Percentiles rank a stretch among this genome's conserved stretches.
Evolutionary conservation across 176 grass and related monocot species (phyloP).

Genomic region (Oryza glumipatula): DNA sequence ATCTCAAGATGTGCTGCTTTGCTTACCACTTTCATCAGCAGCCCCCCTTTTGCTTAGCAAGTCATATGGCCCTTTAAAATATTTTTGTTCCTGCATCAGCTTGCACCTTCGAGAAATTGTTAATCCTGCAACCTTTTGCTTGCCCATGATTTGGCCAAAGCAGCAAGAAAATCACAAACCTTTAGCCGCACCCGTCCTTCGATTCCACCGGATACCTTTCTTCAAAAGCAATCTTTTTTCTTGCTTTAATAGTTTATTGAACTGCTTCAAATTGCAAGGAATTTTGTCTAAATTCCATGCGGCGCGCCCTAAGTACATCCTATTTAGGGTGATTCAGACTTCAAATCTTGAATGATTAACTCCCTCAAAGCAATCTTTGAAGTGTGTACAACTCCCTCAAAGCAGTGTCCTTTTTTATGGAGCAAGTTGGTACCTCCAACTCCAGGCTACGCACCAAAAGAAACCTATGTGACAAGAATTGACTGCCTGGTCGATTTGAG

Average conservation of each 20-base stretch:
- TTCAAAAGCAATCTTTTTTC: constrained; percentile 43
- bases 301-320: not conserved
- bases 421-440: not conserved
- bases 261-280: constrained; percentile 37
- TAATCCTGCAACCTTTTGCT: constrained; percentile 49
- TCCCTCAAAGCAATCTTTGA: not conserved
- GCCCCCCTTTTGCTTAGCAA: constrained; percentile 37
- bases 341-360: constrained; percentile 20
- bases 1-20: constrained; percentile 48
- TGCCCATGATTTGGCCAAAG: constrained; percentile 50
- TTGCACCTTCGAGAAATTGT: constrained; percentile 44
- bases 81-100: constrained; percentile 34
- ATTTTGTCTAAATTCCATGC: not conserved
- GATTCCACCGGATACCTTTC: constrained; percentile 54
- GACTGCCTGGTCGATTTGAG: constrained; percentile 8
- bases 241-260: constrained; percentile 27
- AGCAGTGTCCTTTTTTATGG: not conserved
- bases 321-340: constrained; percentile 25
- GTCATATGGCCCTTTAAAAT: constrained; percentile 37
- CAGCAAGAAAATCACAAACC: constrained; percentile 31
- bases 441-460: not conserved
- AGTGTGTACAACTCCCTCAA: constrained; percentile 14
- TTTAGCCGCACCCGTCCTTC: constrained; percentile 8
- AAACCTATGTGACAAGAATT: constrained; percentile 22
- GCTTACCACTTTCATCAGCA: constrained; percentile 38